Evolutionary conservation across 1,284 basidiomycete species (phyloP).

Genomic region (Ganoderma resinaceum): DNA sequence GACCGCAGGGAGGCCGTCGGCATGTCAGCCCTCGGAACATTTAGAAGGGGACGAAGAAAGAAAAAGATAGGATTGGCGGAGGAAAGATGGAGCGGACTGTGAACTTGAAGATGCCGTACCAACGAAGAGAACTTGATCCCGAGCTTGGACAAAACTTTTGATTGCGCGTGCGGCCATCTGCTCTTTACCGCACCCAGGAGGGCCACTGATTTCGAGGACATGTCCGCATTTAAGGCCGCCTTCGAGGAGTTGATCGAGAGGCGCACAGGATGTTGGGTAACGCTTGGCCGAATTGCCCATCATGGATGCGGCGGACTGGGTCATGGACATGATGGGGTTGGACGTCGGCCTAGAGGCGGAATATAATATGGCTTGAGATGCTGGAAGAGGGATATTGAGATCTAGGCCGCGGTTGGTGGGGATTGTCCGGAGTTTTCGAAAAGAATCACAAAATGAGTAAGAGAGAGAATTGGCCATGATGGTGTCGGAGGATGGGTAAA

Average conservation of each 20-base stretch:
- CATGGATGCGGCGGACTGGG: constrained; percentile 64
- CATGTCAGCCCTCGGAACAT: constrained; percentile 9
- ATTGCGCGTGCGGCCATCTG: constrained; percentile 56
- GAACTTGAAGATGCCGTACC: constrained; percentile 49
- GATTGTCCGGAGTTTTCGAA: constrained; percentile 10
- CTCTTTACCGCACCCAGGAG: constrained; percentile 74
- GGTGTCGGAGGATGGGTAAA: background rate
- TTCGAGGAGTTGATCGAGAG: constrained; percentile 62
- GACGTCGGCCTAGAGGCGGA: constrained; percentile 44
- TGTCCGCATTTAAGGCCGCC: constrained; percentile 67
- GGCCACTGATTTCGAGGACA: constrained; percentile 75
- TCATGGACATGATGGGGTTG: constrained; percentile 44
- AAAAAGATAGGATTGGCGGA: background rate
- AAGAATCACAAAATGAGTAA: constrained; percentile 10
- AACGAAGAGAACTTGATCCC: constrained; percentile 63
- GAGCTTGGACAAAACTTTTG: constrained; percentile 50
- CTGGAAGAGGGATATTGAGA: constrained; percentile 50
- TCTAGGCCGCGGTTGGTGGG: constrained; percentile 41
- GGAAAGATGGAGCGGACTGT: constrained; percentile 9
- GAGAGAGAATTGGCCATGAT: background rate
- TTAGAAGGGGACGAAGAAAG: background rate
- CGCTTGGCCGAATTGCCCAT: constrained; percentile 39
- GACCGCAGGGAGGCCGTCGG: constrained; percentile 9
- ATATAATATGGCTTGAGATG: constrained; percentile 52
- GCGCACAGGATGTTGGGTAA: constrained; percentile 52